A percentile compares a stretch with the other conserved stretches of the same genome.
These are phyloP conservation scores for Crithidia expoeki DNA, from an alignment of 208 protist genomes.

Conservation along the genomic window DNA sequence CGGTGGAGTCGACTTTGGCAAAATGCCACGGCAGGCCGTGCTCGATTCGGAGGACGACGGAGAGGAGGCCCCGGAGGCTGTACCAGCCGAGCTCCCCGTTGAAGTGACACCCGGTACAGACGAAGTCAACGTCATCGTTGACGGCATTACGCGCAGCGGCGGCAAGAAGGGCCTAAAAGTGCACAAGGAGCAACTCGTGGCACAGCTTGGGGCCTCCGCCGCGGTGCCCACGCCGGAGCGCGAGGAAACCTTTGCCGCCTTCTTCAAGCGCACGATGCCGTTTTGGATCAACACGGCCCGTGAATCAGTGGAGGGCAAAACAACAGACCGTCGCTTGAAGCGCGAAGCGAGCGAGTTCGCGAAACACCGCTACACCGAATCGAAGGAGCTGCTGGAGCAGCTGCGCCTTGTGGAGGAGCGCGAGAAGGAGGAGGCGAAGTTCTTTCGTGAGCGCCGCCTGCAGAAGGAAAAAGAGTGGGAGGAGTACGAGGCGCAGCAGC, in stretches of 20 bases:
- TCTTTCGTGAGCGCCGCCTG: constrained; percentile 69
- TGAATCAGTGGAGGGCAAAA: constrained; percentile 52
- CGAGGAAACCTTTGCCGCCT: constrained; percentile 59
- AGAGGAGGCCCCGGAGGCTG: constrained; percentile 71
- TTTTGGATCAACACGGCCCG: constrained; percentile 77
- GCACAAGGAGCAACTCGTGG: constrained; percentile 87
- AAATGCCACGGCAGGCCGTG: constrained; percentile 24
- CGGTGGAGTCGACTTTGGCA: constrained; percentile 24
- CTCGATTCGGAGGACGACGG: constrained; percentile 56
- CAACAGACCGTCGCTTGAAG: constrained; percentile 26
- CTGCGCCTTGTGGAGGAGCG: constrained; percentile 83
- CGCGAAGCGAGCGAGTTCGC: constrained; percentile 59
- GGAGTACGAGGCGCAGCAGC: constrained; percentile 54
- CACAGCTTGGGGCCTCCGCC: constrained; percentile 67
- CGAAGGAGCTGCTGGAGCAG: constrained; percentile 73
- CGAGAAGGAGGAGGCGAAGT: constrained; percentile 74
- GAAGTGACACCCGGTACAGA: constrained; percentile 54
- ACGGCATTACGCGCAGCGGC: constrained; percentile 52
- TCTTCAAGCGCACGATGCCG: constrained; percentile 58
- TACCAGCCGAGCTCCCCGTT: constrained; percentile 73
- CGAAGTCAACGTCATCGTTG: constrained; percentile 39
- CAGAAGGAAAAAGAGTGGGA: constrained; percentile 86
- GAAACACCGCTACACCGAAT: constrained; percentile 64
- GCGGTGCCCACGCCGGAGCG: constrained; percentile 68
- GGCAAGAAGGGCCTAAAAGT: constrained; percentile 88